Evolutionary conservation across 31 red algal species (phyloP).

Genomic region (Porphyra umbilicalis): DNA sequence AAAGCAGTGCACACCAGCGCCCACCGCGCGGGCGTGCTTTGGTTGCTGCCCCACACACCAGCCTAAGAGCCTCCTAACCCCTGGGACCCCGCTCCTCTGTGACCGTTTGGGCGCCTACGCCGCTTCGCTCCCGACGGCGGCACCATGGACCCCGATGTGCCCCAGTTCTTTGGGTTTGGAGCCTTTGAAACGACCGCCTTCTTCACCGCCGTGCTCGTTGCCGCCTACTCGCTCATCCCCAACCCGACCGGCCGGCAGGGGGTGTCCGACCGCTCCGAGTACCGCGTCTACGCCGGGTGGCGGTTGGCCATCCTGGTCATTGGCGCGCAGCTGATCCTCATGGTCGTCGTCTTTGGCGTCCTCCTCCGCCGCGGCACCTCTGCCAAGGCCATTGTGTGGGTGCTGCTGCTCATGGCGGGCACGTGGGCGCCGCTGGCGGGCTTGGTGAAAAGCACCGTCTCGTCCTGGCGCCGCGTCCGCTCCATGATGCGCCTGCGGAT

Average conservation of each 20-base stretch:
- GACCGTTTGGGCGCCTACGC: too few relatives aligned
- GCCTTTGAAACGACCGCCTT: slow-evolving; percentile 31
- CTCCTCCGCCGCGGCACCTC: neutral
- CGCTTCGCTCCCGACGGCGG: too few relatives aligned
- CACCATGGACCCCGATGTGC: neutral
- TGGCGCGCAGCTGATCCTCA: slow-evolving; percentile 2
- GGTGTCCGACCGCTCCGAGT: slow-evolving; percentile 19
- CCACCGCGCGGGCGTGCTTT: too few relatives aligned
- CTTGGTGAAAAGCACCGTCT: slow-evolving; percentile 9
- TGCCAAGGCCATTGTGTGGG: slow-evolving; percentile 6
- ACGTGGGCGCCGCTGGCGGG: slow-evolving; percentile 35
- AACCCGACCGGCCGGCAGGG: slow-evolving; percentile 24
- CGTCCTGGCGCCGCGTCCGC: slow-evolving; percentile 15
- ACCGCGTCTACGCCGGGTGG: slow-evolving; percentile 28
- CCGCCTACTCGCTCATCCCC: slow-evolving; percentile 19
- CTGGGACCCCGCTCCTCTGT: too few relatives aligned
- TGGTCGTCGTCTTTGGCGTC: slow-evolving; percentile 9
- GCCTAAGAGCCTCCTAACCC: too few relatives aligned
- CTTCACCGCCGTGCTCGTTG: slow-evolving; percentile 14
- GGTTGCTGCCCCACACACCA: too few relatives aligned
- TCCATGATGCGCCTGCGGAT: slow-evolving; percentile 11
- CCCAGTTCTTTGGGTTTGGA: slow-evolving; percentile 11
- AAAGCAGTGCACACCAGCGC: too few relatives aligned
- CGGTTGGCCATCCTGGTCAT: slow-evolving; percentile 8
- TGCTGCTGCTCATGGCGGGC: slow-evolving; percentile 17